phyloP scores from a whole-genome alignment of 2,329 filamentous ascomycete species.

The Apiospora kogelbergensis region DNA sequence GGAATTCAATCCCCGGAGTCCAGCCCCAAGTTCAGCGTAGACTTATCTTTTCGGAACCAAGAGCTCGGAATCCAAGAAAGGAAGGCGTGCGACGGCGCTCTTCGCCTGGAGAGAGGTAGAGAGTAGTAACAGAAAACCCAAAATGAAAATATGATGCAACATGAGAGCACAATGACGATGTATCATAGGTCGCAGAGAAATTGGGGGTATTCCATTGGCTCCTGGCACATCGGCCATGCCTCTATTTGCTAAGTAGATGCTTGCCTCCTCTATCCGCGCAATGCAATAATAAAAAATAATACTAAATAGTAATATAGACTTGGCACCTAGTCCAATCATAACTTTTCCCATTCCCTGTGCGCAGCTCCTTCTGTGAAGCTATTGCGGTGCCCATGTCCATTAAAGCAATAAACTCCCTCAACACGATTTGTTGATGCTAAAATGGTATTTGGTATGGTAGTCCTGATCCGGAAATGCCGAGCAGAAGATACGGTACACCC shows the following conservation, averaged over 20 bases:
- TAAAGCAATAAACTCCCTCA: conserved; percentile 3
- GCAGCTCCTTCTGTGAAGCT: conserved; percentile 2
- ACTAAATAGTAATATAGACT: neutral
- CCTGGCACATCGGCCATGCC: neutral
- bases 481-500: neutral
- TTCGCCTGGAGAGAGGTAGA: neutral
- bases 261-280: neutral
- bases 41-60: neutral
- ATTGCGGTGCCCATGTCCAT: neutral
- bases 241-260: neutral
- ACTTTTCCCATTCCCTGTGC: conserved; percentile 4
- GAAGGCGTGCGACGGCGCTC: neutral
- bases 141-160: neutral
- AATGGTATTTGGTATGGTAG: conserved; percentile 2
- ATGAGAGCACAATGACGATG: conserved; percentile 3
- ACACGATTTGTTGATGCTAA: conserved; percentile 4
- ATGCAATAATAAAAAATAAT: conserved; percentile 2
- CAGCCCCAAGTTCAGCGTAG: neutral
- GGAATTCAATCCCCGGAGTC: neutral
- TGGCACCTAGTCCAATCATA: neutral
- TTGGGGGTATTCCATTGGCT: neutral
- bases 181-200: neutral
- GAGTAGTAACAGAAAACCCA: neutral
- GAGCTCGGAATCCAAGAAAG: neutral
- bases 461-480: neutral